Conservation (phyloP, 139 green algal species). For the Nannochloris sp. region DNA sequence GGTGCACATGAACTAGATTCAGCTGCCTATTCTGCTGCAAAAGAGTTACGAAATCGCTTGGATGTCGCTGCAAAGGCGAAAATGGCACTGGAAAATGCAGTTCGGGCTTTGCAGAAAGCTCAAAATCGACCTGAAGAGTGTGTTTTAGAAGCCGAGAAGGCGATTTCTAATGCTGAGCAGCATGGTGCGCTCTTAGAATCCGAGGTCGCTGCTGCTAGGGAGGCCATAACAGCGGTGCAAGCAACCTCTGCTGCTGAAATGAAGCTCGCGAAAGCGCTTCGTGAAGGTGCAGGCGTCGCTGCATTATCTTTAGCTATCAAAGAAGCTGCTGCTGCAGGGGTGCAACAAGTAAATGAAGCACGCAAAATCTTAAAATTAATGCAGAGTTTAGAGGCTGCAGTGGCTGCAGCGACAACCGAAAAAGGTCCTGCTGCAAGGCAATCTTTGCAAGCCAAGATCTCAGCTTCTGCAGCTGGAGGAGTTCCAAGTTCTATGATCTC, state of each 20-base stretch:
- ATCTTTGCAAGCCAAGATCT: conserved; percentile 18
- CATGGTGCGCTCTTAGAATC: conserved; percentile 37
- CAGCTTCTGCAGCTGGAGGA: conserved; percentile 41
- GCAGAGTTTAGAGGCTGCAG: conserved; percentile 55
- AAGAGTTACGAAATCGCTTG: conserved; percentile 43
- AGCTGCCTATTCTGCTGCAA: conserved; percentile 44
- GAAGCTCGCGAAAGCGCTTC: conserved; percentile 49
- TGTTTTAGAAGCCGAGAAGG: conserved; percentile 33
- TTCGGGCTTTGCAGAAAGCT: conserved; percentile 37
- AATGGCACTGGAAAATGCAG: conserved; percentile 35
- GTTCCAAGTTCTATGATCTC: conserved; percentile 21
- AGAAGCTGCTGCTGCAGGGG: conserved; percentile 53
- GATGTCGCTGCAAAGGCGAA: conserved; percentile 28
- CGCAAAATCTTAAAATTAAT: conserved; percentile 58
- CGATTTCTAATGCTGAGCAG: conserved; percentile 5
- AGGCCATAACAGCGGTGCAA: conserved; percentile 48
- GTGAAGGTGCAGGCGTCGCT: conserved; percentile 15
- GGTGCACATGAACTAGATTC: conserved; percentile 55
- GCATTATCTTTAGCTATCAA: conserved; percentile 42
- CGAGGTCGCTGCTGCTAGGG: conserved; percentile 38
- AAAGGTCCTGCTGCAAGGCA: not conserved
- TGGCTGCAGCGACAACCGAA: conserved; percentile 17
- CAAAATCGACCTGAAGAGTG: conserved; percentile 25
- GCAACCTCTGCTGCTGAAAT: conserved; percentile 37
- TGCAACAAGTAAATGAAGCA: conserved; percentile 52